Evolutionary conservation across 192 early-diverging fungal species (phyloP).

Genomic region (Entophlyctis luteolus): DNA sequence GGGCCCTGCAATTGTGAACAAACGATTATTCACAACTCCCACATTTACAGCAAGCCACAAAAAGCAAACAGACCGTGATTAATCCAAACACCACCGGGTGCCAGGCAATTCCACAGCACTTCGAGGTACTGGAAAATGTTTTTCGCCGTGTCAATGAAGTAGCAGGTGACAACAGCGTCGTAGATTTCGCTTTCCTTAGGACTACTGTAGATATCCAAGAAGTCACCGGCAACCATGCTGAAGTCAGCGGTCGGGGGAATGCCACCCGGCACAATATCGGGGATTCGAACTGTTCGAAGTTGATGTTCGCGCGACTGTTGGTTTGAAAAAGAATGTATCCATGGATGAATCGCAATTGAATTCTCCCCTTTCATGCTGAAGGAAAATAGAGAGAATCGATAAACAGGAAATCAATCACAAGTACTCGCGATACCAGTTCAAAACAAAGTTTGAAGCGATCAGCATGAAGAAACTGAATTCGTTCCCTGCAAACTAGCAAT

Average conservation of each 20-base stretch:
- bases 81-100: conserved; percentile 51
- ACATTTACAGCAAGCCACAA: neutral
- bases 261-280: conserved; percentile 69
- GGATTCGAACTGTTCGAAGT: conserved; percentile 65
- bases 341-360: conserved; percentile 80
- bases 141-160: conserved; percentile 96
- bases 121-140: conserved; percentile 87
- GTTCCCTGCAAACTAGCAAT: conserved; percentile 56
- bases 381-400: neutral
- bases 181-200: conserved; percentile 42
- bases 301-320: conserved; percentile 56
- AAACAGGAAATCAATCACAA: neutral
- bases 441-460: conserved; percentile 84
- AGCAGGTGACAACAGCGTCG: conserved; percentile 91
- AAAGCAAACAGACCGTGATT: conserved; percentile 32
- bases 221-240: conserved; percentile 97
- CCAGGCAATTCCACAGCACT: conserved; percentile 71
- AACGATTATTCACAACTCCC: neutral
- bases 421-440: conserved; percentile 67
- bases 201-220: conserved; percentile 76
- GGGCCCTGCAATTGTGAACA: conserved; percentile 54
- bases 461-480: conserved; percentile 99
- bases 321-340: conserved; percentile 90
- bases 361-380: conserved; percentile 46
- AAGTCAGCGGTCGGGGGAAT: conserved; percentile 72